A percentile compares a stretch with the other conserved stretches of the same genome.
phyloP scores from a whole-genome alignment of 495 filamentous ascomycete species.

The Penicillium cosmopolitanum region DNA sequence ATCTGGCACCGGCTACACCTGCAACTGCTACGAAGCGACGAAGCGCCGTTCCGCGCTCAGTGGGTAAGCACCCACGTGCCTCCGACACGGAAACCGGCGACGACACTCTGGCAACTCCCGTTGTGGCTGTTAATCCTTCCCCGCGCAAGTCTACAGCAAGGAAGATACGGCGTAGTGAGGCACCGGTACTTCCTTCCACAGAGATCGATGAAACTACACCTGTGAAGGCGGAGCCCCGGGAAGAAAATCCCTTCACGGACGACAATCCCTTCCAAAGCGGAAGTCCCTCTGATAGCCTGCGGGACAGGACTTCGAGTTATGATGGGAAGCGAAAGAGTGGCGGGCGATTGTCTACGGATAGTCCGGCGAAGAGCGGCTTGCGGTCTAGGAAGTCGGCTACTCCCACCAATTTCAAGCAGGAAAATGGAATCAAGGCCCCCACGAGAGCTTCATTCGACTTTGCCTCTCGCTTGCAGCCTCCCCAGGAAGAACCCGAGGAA shows the following conservation, averaged over 20 bases:
- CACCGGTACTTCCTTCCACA: constrained; percentile 42
- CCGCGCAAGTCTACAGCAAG: constrained; percentile 48
- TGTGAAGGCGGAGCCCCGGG: constrained; percentile 41
- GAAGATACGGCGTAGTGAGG: constrained; percentile 60
- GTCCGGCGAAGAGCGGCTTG: constrained; percentile 38
- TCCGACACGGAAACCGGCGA: constrained; percentile 54
- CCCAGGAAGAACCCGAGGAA: constrained; percentile 36
- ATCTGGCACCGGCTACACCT: constrained; percentile 35
- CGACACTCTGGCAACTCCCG: constrained; percentile 41
- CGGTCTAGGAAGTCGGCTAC: constrained; percentile 42
- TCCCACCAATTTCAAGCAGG: constrained; percentile 40
- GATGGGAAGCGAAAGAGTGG: constrained; percentile 56
- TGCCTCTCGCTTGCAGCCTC: constrained; percentile 27
- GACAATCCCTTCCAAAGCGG: constrained; percentile 98
- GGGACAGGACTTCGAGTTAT: constrained; percentile 36
- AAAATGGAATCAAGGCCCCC: constrained; percentile 41
- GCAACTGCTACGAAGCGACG: constrained; percentile 34
- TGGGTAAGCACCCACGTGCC: constrained; percentile 58
- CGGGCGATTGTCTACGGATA: constrained; percentile 41
- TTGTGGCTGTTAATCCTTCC: constrained; percentile 31
- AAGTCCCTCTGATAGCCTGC: constrained; percentile 53
- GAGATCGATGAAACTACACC: constrained; percentile 41
- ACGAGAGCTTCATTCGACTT: constrained; percentile 53
- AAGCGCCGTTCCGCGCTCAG: constrained; percentile 34
- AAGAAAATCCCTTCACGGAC: constrained; percentile 70